Base-by-base conservation (phyloP, 2,329 filamentous ascomycete species). In the Fusarium robinianum region DNA sequence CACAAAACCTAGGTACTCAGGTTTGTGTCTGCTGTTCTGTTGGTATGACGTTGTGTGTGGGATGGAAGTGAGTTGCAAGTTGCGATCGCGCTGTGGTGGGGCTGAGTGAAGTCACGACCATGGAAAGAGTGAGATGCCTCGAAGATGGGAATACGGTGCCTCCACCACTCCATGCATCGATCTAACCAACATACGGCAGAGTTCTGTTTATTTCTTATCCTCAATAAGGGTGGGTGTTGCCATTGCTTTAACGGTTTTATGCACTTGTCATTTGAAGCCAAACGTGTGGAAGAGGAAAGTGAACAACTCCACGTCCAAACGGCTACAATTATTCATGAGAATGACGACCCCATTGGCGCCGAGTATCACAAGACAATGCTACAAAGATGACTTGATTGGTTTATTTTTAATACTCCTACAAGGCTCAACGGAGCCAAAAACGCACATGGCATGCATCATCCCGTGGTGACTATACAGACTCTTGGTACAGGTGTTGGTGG, bases 391-490 rank as follows among this genome's bases (percentile, higher is more conserved):
- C 12, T 16, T 44, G 34, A 23, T 29, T 57, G 27, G 25, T 38
- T 32, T 41, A 49, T 52, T 40, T 51, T 57, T 25, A 43, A 49
- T 60, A 60, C 57, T 63, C 46, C 36, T 62, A 66, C 55, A 68
- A 58, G 55, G 53, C 62, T 46, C 51, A 53, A 57, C 43, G 33
- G 46, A 65, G 59, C 58, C 56, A 55, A 56, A n/a, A 65, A 69
- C 66, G 63, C 66, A 61, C 54, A 57, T 51, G 49, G 53, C 59
- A 67, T 67, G 62, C 63, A 66, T 57, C 52, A 60, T 53, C 49
- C 55, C 41, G 49, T 54, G 40, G 54, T 61, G 55, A 58, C 52
- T 65, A 61, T 63, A 67, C 57, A 63, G 46, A 57, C 41, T 59
- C 51, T 59, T 63, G 46, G 52, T 61, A 59, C 62, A 62, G 36